These are phyloP conservation scores for Lentinula raphanica DNA, from an alignment of 768 basidiomycete genomes.

Conservation along the genomic window DNA sequence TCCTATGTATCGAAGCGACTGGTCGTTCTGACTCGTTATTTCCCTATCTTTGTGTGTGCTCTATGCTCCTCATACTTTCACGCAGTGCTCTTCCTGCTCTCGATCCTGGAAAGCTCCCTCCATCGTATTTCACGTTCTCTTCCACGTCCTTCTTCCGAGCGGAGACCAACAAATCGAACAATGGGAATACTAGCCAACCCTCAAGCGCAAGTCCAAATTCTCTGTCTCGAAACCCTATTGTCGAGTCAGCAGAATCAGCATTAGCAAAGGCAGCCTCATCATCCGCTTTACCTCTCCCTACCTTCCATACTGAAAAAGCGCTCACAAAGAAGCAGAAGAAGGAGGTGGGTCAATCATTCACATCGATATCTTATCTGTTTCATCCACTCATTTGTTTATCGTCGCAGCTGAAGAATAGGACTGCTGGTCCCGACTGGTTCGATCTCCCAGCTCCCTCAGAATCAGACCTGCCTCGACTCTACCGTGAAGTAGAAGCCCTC, in stretches of 20 bases:
- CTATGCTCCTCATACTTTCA: neutral
- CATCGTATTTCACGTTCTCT: conserved; percentile 49
- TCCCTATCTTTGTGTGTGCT: neutral
- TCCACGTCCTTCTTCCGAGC: neutral
- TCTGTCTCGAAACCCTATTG: conserved; percentile 55
- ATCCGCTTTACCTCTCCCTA: conserved; percentile 51
- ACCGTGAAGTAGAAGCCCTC: conserved; percentile 85
- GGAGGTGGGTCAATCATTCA: conserved; percentile 36
- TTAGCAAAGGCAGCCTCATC: conserved; percentile 34
- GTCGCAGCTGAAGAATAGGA: conserved; percentile 58
- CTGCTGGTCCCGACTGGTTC: conserved; percentile 81
- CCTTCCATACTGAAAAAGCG: conserved; percentile 56
- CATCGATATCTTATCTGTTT: neutral
- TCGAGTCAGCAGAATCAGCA: conserved; percentile 47
- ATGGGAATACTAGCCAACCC: neutral
- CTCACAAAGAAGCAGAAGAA: conserved; percentile 71
- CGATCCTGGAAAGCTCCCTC: conserved; percentile 61
- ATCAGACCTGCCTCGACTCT: conserved; percentile 69
- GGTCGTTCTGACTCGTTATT: neutral
- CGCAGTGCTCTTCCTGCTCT: conserved; percentile 56
- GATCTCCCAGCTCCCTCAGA: conserved; percentile 81
- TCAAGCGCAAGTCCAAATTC: conserved; percentile 37
- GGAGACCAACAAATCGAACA: neutral
- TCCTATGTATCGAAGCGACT: neutral
- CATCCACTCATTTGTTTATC: neutral